A percentile compares a stretch with the other conserved stretches of the same genome.
These are phyloP conservation scores for Bruguiera gymnorhiza DNA, from an alignment of 345 rosid species.

Conservation along the genomic window DNA sequence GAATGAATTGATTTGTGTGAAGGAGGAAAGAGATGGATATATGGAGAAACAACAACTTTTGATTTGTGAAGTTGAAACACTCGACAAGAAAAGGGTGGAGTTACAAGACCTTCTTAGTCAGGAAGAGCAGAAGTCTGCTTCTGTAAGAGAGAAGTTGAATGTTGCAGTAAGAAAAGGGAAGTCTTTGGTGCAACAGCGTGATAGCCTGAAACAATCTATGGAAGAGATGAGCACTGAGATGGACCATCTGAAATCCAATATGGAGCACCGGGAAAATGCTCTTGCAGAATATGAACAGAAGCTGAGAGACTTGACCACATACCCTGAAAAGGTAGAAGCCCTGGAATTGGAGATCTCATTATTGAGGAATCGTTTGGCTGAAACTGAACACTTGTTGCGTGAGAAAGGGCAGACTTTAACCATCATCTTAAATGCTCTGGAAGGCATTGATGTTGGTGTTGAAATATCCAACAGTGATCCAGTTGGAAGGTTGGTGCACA, in stretches of 20 bases:
- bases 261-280: constrained; percentile 45
- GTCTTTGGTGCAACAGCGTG: constrained; percentile 83
- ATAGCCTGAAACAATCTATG: constrained; percentile 65
- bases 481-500: constrained; percentile 52
- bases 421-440: constrained; percentile 42
- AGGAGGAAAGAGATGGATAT: constrained; percentile 68
- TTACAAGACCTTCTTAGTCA: constrained; percentile 60
- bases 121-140: constrained; percentile 85
- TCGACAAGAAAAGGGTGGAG: constrained; percentile 51
- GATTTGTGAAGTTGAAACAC: constrained; percentile 54
- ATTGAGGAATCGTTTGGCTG: constrained; percentile 55
- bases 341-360: constrained; percentile 59
- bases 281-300: constrained; percentile 56
- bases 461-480: constrained; percentile 54
- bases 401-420: constrained; percentile 55
- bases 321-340: constrained; percentile 43
- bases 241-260: constrained; percentile 62
- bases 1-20: constrained; percentile 46
- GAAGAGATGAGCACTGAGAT: constrained; percentile 65
- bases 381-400: constrained; percentile 54
- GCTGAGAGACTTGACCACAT: constrained; percentile 50
- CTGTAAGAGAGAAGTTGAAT: constrained; percentile 78
- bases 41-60: constrained; percentile 57
- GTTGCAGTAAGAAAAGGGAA: constrained; percentile 97
- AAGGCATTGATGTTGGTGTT: constrained; percentile 54